Conservation (phyloP, 495 filamentous ascomycete genomes). For the Sphaerosporella brunnea region DNA sequence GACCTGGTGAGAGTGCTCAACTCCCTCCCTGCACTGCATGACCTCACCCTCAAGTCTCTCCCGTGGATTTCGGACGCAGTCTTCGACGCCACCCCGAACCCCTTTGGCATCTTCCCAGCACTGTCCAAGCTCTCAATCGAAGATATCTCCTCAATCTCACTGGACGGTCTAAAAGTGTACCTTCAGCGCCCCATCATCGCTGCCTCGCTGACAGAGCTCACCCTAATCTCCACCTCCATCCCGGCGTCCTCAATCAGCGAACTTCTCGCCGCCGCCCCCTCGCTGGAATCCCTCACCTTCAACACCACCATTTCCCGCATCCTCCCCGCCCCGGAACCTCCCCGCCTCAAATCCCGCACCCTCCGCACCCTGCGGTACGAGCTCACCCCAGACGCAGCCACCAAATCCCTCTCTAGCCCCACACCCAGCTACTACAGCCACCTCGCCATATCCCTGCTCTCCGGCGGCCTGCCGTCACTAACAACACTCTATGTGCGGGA, state of each 20-base stretch:
- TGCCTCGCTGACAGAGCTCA: slow-evolving; percentile 26
- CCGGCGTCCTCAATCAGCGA: slow-evolving; percentile 28
- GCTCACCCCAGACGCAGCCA: slow-evolving; percentile 44
- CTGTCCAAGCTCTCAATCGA: slow-evolving; percentile 47
- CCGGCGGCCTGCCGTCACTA: slow-evolving; percentile 54
- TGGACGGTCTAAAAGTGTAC: slow-evolving; percentile 47
- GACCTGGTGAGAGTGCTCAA: slow-evolving; percentile 54
- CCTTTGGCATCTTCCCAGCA: slow-evolving; percentile 47
- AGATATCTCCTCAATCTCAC: slow-evolving; percentile 40
- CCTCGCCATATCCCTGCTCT: slow-evolving; percentile 61
- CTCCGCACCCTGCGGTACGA: slow-evolving; percentile 64
- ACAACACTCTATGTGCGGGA: slow-evolving; percentile 70
- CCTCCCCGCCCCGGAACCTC: slow-evolving; percentile 34
- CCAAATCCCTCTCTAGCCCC: slow-evolving; percentile 39
- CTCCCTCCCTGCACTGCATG: slow-evolving; percentile 45
- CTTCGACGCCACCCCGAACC: slow-evolving; percentile 44
- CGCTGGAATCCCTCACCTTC: slow-evolving; percentile 22
- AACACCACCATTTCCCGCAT: slow-evolving; percentile 27
- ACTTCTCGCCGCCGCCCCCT: slow-evolving; percentile 27
- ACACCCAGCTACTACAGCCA: slow-evolving; percentile 65
- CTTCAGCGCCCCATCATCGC: slow-evolving; percentile 36
- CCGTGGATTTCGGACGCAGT: slow-evolving; percentile 54
- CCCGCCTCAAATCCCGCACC: slow-evolving; percentile 45
- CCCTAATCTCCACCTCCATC: slow-evolving; percentile 48
- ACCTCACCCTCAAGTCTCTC: slow-evolving; percentile 53